Base-by-base conservation (phyloP, 257 asterid species). In the Nicotiana otophora region DNA sequence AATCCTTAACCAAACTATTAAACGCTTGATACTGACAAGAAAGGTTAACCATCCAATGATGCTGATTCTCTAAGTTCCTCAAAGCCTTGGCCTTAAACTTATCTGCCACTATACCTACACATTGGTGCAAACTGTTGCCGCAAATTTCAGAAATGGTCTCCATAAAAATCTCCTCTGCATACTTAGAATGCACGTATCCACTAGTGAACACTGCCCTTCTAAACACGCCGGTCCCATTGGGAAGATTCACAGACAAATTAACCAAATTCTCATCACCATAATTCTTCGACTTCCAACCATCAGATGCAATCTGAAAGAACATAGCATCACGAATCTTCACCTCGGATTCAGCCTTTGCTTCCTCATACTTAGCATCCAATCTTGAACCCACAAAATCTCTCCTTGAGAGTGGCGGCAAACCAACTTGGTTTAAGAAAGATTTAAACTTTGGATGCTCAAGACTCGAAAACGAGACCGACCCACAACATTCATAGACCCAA, bases 11-110 rank as follows among this genome's bases (percentile, higher is more conserved):
- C 91, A 96, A 58, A 54, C 88, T 76, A 83, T 48, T 86, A 92
- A 94, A 90, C 7, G 95, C 98, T 82, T 92, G 97, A 84, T 87
- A 86, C 83, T 94, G 98, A 84, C 99, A 96, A 85, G 92, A 90
- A 69, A 96, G 87, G 78, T 96, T 96, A 33, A 96, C 97, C 99
- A 96, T 94, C 99, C 99, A 94, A 28, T 87, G 94, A 84, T 96
- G 97, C 69, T 88, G 97, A 81, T 86, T 91, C 87, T 96, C 99
- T 48, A 96, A 81, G 86, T 84, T 91, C 86, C 88, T 88, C 87
- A 96, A 87, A 4, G 98, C 97, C 83, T 91, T 94, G 39, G 90
- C 86, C 86, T 94, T 96, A 60, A 92, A 94, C 93, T 87, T 96
- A 89, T 96, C 99, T 23, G 99, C 91, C 72, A 96, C 98, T 54